These are phyloP conservation scores for Corinectria fuckeliana DNA, from an alignment of 2,329 filamentous ascomycete genomes.

Conservation along the genomic window DNA sequence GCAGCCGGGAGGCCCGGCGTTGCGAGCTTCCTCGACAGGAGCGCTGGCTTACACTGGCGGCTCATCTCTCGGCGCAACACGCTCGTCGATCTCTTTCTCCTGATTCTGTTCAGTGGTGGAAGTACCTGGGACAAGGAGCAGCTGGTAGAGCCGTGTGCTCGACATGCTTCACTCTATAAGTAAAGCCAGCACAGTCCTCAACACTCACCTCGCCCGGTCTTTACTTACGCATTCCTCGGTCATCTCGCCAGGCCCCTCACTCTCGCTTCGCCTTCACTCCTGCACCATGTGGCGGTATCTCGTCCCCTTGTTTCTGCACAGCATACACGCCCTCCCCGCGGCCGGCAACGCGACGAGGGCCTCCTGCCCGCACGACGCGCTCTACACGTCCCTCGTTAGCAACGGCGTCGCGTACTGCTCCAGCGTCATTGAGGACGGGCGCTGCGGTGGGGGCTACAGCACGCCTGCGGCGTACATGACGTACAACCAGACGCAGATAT, in stretches of 20 bases:
- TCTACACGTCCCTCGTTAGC: constrained; percentile 40
- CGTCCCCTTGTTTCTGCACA: constrained; percentile 13
- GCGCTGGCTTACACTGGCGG: neutral
- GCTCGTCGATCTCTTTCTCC: neutral
- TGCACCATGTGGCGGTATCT: constrained; percentile 33
- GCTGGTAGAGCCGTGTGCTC: neutral
- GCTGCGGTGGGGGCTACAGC: constrained; percentile 30
- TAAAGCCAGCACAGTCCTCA: neutral
- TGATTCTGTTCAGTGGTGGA: no score
- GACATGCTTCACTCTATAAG: constrained; percentile 8
- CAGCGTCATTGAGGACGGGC: constrained; percentile 34
- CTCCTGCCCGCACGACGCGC: constrained; percentile 39
- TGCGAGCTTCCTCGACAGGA: neutral
- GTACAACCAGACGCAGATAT: constrained; percentile 39
- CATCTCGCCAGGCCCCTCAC: constrained; percentile 2
- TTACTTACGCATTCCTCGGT: neutral
- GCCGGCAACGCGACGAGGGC: constrained; percentile 22
- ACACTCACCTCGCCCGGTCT: neutral
- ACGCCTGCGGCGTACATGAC: constrained; percentile 40
- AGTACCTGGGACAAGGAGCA: neutral
- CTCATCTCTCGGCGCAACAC: constrained; percentile 6
- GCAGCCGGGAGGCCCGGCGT: constrained; percentile 15
- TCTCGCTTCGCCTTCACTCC: constrained; percentile 18
- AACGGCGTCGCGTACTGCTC: constrained; percentile 41
- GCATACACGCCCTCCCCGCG: constrained; percentile 18